A percentile compares a stretch with the other conserved stretches of the same genome.
Evolutionary conservation across 805 yeast genomes (phyloP).

Genomic region (Pichia manshurica): DNA sequence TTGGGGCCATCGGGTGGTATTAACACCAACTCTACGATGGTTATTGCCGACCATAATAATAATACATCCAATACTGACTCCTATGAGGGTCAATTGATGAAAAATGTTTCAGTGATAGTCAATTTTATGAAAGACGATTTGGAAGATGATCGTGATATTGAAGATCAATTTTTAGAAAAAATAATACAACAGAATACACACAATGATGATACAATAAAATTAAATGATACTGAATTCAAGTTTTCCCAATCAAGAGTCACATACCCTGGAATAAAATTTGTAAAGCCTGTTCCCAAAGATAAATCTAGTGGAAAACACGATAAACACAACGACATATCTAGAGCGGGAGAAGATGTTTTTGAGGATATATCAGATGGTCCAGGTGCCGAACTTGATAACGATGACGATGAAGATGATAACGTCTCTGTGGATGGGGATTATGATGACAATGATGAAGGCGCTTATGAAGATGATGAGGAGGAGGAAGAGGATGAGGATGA

Average conservation of each 20-base stretch:
- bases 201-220: constrained; percentile 6
- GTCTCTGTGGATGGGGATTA: constrained; percentile 8
- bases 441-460: constrained; percentile 9
- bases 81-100: constrained; percentile 30
- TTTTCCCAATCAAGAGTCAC: constrained; percentile 14
- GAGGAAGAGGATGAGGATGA: constrained; percentile 3
- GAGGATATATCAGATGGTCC: neutral
- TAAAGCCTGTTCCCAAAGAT: neutral
- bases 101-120: constrained; percentile 51
- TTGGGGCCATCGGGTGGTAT: constrained; percentile 85
- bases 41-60: constrained; percentile 21
- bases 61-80: constrained; percentile 16
- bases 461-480: constrained; percentile 4
- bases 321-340: constrained; percentile 1
- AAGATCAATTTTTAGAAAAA: constrained; percentile 48
- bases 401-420: constrained; percentile 8
- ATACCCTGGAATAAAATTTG: constrained; percentile 23
- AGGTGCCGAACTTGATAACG: neutral
- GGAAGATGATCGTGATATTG: constrained; percentile 55
- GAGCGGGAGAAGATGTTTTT: constrained; percentile 3
- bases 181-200: constrained; percentile 26
- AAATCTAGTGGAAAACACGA: constrained; percentile 10
- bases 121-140: constrained; percentile 66
- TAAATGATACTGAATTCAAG: neutral
- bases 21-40: constrained; percentile 49